phyloP scores from a whole-genome alignment of 2,329 filamentous ascomycete species.

The Coniochaeta ligniaria region DNA sequence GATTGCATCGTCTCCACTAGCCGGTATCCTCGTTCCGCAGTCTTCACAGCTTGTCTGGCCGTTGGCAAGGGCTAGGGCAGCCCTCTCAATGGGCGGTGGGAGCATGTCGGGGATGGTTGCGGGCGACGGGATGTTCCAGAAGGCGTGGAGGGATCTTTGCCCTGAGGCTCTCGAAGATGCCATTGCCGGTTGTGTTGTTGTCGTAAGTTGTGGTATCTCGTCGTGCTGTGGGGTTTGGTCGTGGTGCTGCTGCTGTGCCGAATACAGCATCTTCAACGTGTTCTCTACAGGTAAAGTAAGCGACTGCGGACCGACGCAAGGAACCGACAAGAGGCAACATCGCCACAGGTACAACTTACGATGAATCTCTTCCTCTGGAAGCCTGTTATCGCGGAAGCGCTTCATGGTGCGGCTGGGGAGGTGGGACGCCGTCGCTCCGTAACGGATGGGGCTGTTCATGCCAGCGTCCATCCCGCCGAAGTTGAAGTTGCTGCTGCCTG shows the following conservation, averaged over 20 bases:
- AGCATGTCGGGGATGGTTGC: constrained; percentile 19
- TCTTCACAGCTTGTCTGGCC: constrained; percentile 42
- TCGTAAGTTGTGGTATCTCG: constrained; percentile 6
- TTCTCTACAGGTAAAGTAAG: constrained; percentile 32
- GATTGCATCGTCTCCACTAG: constrained; percentile 22
- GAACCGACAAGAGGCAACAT: not conserved
- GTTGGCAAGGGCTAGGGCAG: constrained; percentile 2
- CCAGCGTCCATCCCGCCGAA: constrained; percentile 25
- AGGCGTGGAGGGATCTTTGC: constrained; percentile 51
- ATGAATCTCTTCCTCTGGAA: constrained; percentile 47
- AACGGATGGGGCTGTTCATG: constrained; percentile 23
- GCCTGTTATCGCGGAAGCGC: constrained; percentile 51
- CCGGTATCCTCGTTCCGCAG: constrained; percentile 28
- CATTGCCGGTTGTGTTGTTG: constrained; percentile 4
- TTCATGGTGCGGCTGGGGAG: constrained; percentile 54
- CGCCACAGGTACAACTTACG: constrained; percentile 28
- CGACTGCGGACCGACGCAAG: not conserved
- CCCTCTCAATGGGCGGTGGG: constrained; percentile 14
- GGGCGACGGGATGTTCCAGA: constrained; percentile 44
- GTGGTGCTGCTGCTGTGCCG: constrained; percentile 37
- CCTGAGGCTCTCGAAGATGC: constrained; percentile 10
- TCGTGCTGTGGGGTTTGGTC: constrained; percentile 11
- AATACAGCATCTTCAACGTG: constrained; percentile 51
- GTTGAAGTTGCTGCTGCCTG: constrained; percentile 16
- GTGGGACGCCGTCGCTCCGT: constrained; percentile 28